These are phyloP conservation scores for Trichoderma endophyticum DNA, from an alignment of 2,329 filamentous ascomycete genomes.

Conservation along the genomic window DNA sequence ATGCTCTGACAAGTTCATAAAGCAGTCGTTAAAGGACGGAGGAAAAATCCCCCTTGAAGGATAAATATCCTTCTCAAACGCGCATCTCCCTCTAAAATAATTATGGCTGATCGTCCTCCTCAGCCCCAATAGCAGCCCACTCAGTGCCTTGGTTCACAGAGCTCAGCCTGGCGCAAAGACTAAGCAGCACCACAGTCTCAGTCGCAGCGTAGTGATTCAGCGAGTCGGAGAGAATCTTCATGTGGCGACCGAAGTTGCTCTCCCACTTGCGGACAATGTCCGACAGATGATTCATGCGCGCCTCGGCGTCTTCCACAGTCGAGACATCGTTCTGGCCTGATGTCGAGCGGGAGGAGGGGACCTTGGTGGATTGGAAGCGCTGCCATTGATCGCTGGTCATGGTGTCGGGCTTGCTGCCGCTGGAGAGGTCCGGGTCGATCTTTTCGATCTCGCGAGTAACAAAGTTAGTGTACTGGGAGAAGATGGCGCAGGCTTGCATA, in stretches of 20 bases:
- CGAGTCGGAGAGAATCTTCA: slow-evolving; percentile 91
- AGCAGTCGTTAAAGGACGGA: neutral
- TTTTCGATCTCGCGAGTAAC: slow-evolving; percentile 81
- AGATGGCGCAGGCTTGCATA: slow-evolving; percentile 93
- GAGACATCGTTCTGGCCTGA: slow-evolving; percentile 32
- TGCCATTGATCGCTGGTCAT: slow-evolving; percentile 62
- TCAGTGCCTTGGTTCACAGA: slow-evolving; percentile 76
- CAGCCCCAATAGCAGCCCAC: slow-evolving; percentile 57
- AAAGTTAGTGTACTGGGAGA: slow-evolving; percentile 84
- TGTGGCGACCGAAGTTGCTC: slow-evolving; percentile 83
- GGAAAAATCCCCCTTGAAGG: too few relatives aligned
- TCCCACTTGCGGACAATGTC: slow-evolving; percentile 91
- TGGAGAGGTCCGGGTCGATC: slow-evolving; percentile 73
- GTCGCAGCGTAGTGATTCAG: slow-evolving; percentile 97
- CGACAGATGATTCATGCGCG: slow-evolving; percentile 70
- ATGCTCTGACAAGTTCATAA: neutral
- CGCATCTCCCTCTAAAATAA: too few relatives aligned
- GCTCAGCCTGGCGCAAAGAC: slow-evolving; percentile 77
- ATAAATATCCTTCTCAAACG: neutral
- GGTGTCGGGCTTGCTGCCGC: slow-evolving; percentile 54
- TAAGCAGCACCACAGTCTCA: slow-evolving; percentile 90
- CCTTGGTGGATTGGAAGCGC: slow-evolving; percentile 51
- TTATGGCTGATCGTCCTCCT: slow-evolving; percentile 46
- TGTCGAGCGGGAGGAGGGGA: slow-evolving; percentile 33
- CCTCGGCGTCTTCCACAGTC: slow-evolving; percentile 37